These are phyloP conservation scores for Aquilaria agallochum DNA, from an alignment of 441 rosid genomes.

Conservation along the genomic window DNA sequence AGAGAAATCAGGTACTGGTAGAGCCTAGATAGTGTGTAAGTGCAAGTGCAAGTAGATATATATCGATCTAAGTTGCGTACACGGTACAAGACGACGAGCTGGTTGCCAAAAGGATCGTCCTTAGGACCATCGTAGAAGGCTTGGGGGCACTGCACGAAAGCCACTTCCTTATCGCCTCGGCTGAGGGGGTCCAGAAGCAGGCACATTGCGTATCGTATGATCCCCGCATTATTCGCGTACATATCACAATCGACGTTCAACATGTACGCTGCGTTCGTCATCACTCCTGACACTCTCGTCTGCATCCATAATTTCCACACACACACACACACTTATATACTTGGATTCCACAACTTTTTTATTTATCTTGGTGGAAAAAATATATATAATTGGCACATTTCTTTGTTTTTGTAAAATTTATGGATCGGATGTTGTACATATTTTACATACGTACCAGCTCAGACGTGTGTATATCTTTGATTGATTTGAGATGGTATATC, in stretches of 20 bases:
- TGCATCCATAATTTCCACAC: conserved; percentile 7
- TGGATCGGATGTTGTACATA: too few species aligned
- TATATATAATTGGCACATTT: too few species aligned
- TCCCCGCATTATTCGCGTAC: conserved; percentile 40
- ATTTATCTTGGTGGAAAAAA: too few species aligned
- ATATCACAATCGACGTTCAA: conserved; percentile 55
- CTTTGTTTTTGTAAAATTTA: too few species aligned
- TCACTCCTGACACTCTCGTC: conserved; percentile 63
- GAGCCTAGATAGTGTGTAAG: too few species aligned
- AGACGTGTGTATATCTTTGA: too few species aligned
- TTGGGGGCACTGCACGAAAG: conserved; percentile 43
- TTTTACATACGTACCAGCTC: too few species aligned
- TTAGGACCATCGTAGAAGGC: conserved; percentile 25
- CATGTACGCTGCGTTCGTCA: conserved; percentile 59
- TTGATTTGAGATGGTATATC: too few species aligned
- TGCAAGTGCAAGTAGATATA: too few species aligned
- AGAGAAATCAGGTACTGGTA: background rate
- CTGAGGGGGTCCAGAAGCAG: conserved; percentile 21
- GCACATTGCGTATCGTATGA: conserved; percentile 36
- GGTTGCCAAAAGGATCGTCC: conserved; percentile 43
- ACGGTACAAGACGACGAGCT: conserved; percentile 3
- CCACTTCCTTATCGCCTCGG: conserved; percentile 15
- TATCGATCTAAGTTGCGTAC: conserved; percentile 15
- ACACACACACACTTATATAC: too few species aligned
- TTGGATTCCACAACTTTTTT: too few species aligned